A percentile compares a stretch with the other conserved stretches of the same genome.
These are phyloP conservation scores for Penstemon newberryi DNA, from an alignment of 257 asterid genomes.

Conservation along the genomic window DNA sequence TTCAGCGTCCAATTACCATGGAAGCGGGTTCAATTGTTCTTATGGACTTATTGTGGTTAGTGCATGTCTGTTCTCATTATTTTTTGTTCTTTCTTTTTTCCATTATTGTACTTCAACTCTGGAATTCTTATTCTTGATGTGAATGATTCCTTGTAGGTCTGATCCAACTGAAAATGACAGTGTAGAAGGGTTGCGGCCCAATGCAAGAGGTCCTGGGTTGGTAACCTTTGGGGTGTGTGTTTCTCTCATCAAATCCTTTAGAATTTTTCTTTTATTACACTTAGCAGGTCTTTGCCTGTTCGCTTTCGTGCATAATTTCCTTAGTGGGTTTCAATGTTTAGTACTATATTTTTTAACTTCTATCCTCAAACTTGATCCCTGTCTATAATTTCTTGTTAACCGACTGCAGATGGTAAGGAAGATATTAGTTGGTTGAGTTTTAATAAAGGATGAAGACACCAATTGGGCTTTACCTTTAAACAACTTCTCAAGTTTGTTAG, in stretches of 20 bases:
- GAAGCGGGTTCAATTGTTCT: slow-evolving; percentile 98
- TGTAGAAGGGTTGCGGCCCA: slow-evolving; percentile 96
- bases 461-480: background rate
- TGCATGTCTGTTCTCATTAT: slow-evolving; percentile 19
- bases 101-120: no score
- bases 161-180: slow-evolving; percentile 99
- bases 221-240: slow-evolving; percentile 95
- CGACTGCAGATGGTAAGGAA: background rate
- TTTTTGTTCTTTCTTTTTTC: slow-evolving; percentile 2
- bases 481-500: background rate
- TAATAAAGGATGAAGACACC: background rate
- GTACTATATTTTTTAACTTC: background rate
- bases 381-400: background rate
- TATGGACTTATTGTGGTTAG: slow-evolving; percentile 92
- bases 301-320: background rate
- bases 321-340: background rate
- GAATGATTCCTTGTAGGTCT: slow-evolving; percentile 60
- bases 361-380: background rate
- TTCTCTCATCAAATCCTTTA: slow-evolving; percentile 11
- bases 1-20: slow-evolving; percentile 97
- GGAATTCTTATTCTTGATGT: slow-evolving; percentile 18
- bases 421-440: background rate
- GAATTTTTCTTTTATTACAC: background rate
- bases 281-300: background rate
- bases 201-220: slow-evolving; percentile 99